phyloP scores from a whole-genome alignment of 164 flowering plant species.

The Macadamia integrifolia region DNA sequence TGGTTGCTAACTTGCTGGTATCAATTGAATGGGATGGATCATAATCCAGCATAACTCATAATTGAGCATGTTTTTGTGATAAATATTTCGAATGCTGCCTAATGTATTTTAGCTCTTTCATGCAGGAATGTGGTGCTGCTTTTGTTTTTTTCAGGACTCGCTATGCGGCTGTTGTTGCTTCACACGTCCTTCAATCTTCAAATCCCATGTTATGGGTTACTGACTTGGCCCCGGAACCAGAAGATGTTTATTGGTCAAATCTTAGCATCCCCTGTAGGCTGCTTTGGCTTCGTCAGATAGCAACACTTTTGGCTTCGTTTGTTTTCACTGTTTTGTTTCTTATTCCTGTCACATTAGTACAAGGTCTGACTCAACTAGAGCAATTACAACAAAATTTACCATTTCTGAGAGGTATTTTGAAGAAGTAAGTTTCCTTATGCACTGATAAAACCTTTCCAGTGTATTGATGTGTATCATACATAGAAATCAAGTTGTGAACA shows the following conservation, averaged over 20 bases:
- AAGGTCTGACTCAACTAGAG: slow-evolving; percentile 70
- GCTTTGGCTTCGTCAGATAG: slow-evolving; percentile 82
- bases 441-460: no score
- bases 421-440: slow-evolving; percentile 40
- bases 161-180: slow-evolving; percentile 66
- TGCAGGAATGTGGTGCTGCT: slow-evolving; percentile 86
- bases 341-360: slow-evolving; percentile 71
- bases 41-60: no score
- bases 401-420: slow-evolving; percentile 52
- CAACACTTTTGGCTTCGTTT: slow-evolving; percentile 52
- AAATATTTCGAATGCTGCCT: no score
- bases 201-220: slow-evolving; percentile 97
- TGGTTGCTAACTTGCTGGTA: no score
- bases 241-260: slow-evolving; percentile 85
- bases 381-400: slow-evolving; percentile 53
- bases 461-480: no score
- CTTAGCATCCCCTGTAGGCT: slow-evolving; percentile 70
- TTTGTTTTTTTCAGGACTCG: slow-evolving; percentile 88
- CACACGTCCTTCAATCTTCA: slow-evolving; percentile 67
- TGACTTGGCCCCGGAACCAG: slow-evolving; percentile 85
- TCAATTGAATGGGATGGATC: no score
- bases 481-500: no score
- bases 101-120: neutral
- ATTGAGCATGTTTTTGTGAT: no score
- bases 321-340: slow-evolving; percentile 68